These are phyloP conservation scores for Colletotrichum tropicale DNA, from an alignment of 2,329 filamentous ascomycete species.

Conservation along the genomic window DNA sequence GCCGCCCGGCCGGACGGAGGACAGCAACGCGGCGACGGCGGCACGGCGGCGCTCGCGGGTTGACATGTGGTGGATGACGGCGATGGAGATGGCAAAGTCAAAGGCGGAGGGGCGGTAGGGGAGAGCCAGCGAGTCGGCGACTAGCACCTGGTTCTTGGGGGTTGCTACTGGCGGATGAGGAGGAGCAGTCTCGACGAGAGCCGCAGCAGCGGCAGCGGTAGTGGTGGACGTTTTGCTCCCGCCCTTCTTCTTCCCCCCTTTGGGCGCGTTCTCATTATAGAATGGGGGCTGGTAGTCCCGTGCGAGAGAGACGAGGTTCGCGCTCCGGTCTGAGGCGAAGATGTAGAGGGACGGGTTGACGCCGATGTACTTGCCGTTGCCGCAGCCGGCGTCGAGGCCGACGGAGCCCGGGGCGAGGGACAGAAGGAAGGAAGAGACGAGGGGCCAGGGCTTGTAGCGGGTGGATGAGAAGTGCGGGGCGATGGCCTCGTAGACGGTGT, in stretches of 20 bases:
- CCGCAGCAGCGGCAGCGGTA: not conserved
- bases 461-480: conserved; percentile 85
- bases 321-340: conserved; percentile 82
- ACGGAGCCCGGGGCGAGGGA: conserved; percentile 71
- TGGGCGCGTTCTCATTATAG: not conserved
- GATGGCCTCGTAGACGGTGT: conserved; percentile 88
- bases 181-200: not conserved
- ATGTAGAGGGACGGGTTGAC: conserved; percentile 82
- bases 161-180: not conserved
- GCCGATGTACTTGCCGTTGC: conserved; percentile 92
- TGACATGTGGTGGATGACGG: conserved; percentile 92
- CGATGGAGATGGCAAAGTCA: conserved; percentile 94
- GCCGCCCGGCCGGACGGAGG: conserved; percentile 60
- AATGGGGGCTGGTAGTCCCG: conserved; percentile 25
- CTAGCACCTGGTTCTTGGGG: conserved; percentile 58
- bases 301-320: conserved; percentile 57
- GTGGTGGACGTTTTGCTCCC: not conserved
- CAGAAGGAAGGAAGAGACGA: conserved; percentile 80
- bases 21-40: conserved; percentile 74
- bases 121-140: conserved; percentile 83
- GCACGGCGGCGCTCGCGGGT: conserved; percentile 74
- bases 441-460: conserved; percentile 86
- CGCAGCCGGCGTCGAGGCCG: conserved; percentile 91
- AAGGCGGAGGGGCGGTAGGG: conserved; percentile 67
- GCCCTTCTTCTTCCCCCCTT: conserved; percentile 15